Evolutionary conservation across 306 rosid genomes (phyloP).

Genomic region (Trifolium subterraneum): DNA sequence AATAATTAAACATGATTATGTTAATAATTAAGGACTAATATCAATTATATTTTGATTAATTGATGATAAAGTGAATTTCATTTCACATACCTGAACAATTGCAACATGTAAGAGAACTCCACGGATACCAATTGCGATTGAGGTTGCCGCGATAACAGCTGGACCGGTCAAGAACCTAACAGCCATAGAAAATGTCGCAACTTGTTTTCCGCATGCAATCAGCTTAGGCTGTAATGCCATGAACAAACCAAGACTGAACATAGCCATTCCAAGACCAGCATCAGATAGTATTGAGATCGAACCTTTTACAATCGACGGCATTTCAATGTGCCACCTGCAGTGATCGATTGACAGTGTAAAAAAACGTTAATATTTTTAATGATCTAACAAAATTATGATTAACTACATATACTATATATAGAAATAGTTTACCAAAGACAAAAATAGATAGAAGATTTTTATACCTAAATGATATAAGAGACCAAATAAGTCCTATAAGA

Average conservation of each 20-base stretch:
- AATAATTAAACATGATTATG: background rate
- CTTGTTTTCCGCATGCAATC: slow-evolving; percentile 88
- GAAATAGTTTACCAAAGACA: background rate
- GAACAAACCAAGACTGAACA: slow-evolving; percentile 92
- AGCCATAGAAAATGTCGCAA: slow-evolving; percentile 91
- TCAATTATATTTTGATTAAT: background rate
- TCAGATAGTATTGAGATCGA: slow-evolving; percentile 84
- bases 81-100: slow-evolving; percentile 72
- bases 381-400: background rate
- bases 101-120: slow-evolving; percentile 87
- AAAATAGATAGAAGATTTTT: background rate
- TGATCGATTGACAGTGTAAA: background rate
- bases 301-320: slow-evolving; percentile 82
- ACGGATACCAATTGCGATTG: slow-evolving; percentile 76
- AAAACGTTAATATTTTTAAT: background rate
- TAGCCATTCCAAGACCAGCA: slow-evolving; percentile 95
- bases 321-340: slow-evolving; percentile 74
- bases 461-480: slow-evolving; percentile 80
- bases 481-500: slow-evolving; percentile 78
- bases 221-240: slow-evolving; percentile 94
- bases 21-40: background rate
- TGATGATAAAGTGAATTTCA: background rate
- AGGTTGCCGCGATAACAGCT: slow-evolving; percentile 84
- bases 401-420: no score
- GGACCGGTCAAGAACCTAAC: slow-evolving; percentile 93